Conservation (phyloP, 768 basidiomycete species). For the Amyloporia xantha region DNA sequence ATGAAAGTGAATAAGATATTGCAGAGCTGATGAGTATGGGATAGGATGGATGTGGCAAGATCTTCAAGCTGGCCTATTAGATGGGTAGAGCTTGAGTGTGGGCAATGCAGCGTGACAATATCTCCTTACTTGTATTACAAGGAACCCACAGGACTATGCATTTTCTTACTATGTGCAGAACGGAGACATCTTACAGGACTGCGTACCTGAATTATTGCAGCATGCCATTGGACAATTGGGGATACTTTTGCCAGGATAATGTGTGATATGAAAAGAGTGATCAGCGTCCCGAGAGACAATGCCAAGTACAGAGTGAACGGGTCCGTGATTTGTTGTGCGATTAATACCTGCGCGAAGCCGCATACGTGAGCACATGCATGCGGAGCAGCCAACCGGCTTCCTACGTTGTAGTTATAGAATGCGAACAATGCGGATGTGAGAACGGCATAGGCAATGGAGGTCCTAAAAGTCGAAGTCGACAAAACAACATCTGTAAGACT, state of each 20-base stretch:
- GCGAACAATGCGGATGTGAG: conserved; percentile 3
- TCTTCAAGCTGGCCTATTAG: neutral
- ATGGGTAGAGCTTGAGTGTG: neutral
- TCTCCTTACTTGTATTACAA: conserved; percentile 21
- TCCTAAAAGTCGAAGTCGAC: neutral
- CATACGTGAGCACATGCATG: neutral
- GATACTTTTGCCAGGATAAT: conserved; percentile 16
- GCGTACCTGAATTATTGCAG: conserved; percentile 28
- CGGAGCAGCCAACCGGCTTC: too few species aligned
- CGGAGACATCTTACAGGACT: neutral
- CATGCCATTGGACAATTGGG: conserved; percentile 25
- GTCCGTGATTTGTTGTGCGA: conserved; percentile 12
- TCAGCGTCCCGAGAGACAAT: conserved; percentile 18
- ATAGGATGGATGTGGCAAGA: neutral
- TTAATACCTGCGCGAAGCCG: conserved; percentile 5
- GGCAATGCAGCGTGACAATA: neutral
- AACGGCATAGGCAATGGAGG: neutral
- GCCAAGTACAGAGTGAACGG: conserved; percentile 19
- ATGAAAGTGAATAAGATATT: conserved; percentile 7
- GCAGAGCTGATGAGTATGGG: conserved; percentile 6
- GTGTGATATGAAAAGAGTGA: conserved; percentile 16
- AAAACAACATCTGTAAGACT: neutral
- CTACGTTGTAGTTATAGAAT: conserved; percentile 3
- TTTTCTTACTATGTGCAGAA: neutral
- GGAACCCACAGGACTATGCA: conserved; percentile 27